phyloP scores from a whole-genome alignment of 495 filamentous ascomycete species.

The Aspergillus sclerotioniger region DNA sequence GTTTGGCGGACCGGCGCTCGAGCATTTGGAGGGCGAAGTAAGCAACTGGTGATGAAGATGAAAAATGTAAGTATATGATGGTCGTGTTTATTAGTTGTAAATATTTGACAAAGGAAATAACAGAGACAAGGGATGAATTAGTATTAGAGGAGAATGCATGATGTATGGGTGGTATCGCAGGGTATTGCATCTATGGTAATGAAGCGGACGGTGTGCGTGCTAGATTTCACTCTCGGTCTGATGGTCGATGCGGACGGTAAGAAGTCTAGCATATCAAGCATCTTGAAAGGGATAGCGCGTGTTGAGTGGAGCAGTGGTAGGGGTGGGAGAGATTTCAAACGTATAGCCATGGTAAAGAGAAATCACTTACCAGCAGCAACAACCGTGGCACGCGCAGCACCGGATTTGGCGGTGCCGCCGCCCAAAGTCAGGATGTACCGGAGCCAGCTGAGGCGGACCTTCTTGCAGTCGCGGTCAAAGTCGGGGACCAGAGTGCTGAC shows the following conservation, averaged over 20 bases:
- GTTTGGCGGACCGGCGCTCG: slow-evolving; percentile 33
- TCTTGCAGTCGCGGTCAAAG: slow-evolving; percentile 77
- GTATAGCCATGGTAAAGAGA: background rate
- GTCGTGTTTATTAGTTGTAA: background rate
- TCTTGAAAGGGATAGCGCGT: background rate
- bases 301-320: background rate
- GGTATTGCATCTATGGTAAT: no score
- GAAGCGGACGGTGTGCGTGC: background rate
- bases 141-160: no score
- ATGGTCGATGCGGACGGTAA: slow-evolving; percentile 8
- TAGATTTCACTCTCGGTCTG: slow-evolving; percentile 1
- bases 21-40: slow-evolving; percentile 33
- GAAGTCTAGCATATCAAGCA: background rate
- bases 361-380: slow-evolving; percentile 48
- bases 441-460: slow-evolving; percentile 48
- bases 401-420: slow-evolving; percentile 41
- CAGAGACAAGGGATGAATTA: background rate
- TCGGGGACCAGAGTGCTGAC: slow-evolving; percentile 63
- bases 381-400: slow-evolving; percentile 38
- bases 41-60: slow-evolving; percentile 28
- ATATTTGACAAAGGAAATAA: background rate
- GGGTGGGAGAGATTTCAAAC: background rate
- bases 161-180: no score
- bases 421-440: slow-evolving; percentile 47
- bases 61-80: slow-evolving; percentile 18